Conservation (phyloP, 768 basidiomycete species). For the Boletellus ananas region DNA sequence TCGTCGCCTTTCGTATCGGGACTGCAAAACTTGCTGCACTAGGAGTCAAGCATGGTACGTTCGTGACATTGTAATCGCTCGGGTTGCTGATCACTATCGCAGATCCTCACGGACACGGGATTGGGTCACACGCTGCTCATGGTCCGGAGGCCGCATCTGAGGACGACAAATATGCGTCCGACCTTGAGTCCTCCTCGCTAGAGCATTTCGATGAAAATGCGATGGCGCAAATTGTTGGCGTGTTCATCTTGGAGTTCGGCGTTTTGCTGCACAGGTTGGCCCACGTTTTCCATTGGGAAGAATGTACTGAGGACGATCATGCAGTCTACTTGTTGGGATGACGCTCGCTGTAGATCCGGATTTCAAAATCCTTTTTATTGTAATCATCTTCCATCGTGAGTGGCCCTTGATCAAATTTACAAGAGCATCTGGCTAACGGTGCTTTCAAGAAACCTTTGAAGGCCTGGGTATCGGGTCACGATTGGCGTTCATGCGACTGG, state of each 20-base stretch:
- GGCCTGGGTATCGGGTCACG: slow-evolving; percentile 92
- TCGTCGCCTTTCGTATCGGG: slow-evolving; percentile 86
- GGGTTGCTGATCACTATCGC: neutral
- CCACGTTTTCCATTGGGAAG: neutral
- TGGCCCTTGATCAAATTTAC: slow-evolving; percentile 11
- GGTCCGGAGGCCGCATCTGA: slow-evolving; percentile 50
- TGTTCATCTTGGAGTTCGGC: slow-evolving; percentile 93
- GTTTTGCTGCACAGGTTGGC: slow-evolving; percentile 75
- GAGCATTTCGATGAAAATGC: slow-evolving; percentile 38
- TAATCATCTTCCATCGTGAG: slow-evolving; percentile 89
- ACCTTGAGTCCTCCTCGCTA: slow-evolving; percentile 25
- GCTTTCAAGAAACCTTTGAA: slow-evolving; percentile 77
- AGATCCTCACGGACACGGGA: slow-evolving; percentile 68
- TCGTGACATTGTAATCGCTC: neutral
- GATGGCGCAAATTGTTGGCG: slow-evolving; percentile 73
- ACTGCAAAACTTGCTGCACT: slow-evolving; percentile 63
- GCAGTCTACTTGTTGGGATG: slow-evolving; percentile 78
- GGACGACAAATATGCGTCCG: slow-evolving; percentile 16
- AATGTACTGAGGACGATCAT: neutral
- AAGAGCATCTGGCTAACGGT: neutral
- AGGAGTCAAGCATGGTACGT: slow-evolving; percentile 59
- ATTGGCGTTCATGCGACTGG: slow-evolving; percentile 69
- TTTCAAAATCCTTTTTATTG: slow-evolving; percentile 86
- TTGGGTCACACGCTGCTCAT: slow-evolving; percentile 61
- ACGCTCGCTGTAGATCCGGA: slow-evolving; percentile 84